Evolutionary conservation across 2,329 filamentous ascomycete genomes (phyloP), one percentile per base, ranked within the genome.

Genomic region (Colletotrichum sp.): DNA sequence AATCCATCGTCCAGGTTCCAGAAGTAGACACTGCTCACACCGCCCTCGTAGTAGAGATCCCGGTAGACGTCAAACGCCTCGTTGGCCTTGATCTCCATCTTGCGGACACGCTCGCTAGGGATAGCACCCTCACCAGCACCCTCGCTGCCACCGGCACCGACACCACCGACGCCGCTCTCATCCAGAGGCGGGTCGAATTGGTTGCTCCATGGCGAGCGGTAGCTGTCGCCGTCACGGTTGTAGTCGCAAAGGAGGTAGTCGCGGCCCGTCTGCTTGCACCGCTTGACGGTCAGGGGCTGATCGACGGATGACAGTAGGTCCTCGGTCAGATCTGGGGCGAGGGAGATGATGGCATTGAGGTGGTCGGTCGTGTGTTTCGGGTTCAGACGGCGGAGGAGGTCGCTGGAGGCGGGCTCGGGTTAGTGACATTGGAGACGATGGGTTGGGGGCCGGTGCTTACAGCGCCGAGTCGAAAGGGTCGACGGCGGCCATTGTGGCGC

Each of bases 241-340:
- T 99, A 99, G 91, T 99, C 97, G 90, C 97, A 99, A 82, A 98
- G 94, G 68, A 99, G 92, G 89, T 98, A 99, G 87, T 99, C 97
- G 80, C 96, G 95, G 81, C 96, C 95, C 36, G 95, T 94, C 86
- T 96, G 95, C 80, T 92, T 92, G 90, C 97, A 99, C 79, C 95
- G 94, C 81, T 94, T 93, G 78, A 98, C 91, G 76, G 94, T 93
- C 73, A 99, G 93, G 28, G 97, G 97, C 86, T 99, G 96, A 87
- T 99, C 97, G 81, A 99, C 97, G 28, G 96, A 98, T 79, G 96
- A 97, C 79, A 99, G 95, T 59, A 99, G 95, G 85, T 99, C 97
- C 90, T 99, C 97, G 82, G 96, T 97, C 76, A 99, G 93, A 80
- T 96, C 94, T 18, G 97, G 97, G 60, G 96, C 94, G 78, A 99